Base-by-base conservation (phyloP, 2,329 filamentous ascomycete genomes). In the Daldinia eschscholtzii region DNA sequence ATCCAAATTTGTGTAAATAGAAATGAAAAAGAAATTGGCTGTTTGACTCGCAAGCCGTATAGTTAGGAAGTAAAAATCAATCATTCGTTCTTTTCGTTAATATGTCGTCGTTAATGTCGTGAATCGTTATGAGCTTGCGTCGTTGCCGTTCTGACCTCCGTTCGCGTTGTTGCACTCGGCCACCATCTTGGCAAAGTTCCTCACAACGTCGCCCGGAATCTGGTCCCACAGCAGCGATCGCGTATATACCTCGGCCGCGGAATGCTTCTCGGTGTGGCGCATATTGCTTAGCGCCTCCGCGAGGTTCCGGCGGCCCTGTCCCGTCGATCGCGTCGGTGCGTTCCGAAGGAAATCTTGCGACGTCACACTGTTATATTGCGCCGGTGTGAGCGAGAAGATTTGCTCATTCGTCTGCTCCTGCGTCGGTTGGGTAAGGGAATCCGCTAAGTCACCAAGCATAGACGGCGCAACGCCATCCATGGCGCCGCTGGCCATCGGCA, bases 171-270 rank as follows among this genome's bases (percentile, higher is more conserved):
- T 91, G 81, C 87, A 91, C 77, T 96, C 92, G 72, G 92, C 89
- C 75, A 97, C 92, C 88, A 97, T 94, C 81, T 93, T 92, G 76
- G 92, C 93, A 84, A 98, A 98, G 79, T 95, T 93, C 74, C 91
- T 89, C 61, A 99, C 93, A 56, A 98, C 94, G 72, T 98, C 94
- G 74, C 89, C 88, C 13, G 96, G 94, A 75, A 98, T 94, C 81
- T 94, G 93, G 77, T 98, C 94, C 93, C 93, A 97, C 65, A 98
- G 89, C 69, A 98, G 86, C 70, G 93, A 97, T 65, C 95, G 89
- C 37, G 94, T 97, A 83, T 97, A 97, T 46, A 98, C 93, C 76
- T 98, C 94, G 64, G 94, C 92, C 55, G 91, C 92, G 58, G 88
- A 88, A 74, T 92, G 88, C 81, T 93, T 93, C 76, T 86, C 88